These are phyloP conservation scores for Alternaria ventricosa DNA, from an alignment of 2,329 filamentous ascomycete genomes.

Conservation along the genomic window DNA sequence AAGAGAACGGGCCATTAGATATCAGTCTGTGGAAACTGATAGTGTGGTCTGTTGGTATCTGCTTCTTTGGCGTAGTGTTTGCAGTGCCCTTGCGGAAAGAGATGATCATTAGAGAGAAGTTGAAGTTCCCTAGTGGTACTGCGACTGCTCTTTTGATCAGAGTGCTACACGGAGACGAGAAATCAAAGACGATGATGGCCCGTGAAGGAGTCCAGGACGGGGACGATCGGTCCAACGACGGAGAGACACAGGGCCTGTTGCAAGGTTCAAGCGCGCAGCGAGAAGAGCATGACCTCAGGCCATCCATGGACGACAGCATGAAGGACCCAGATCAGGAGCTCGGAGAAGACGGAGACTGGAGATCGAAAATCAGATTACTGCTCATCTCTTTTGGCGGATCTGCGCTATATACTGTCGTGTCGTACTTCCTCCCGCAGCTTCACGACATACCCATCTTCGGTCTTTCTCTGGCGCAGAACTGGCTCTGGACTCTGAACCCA, in stretches of 20 bases:
- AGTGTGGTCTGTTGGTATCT: slow-evolving; percentile 89
- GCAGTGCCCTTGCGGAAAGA: slow-evolving; percentile 89
- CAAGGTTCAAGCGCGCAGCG: slow-evolving; percentile 24
- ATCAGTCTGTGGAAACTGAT: slow-evolving; percentile 79
- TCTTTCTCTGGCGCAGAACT: slow-evolving; percentile 71
- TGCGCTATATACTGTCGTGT: slow-evolving; percentile 72
- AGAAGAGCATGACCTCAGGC: slow-evolving; percentile 28
- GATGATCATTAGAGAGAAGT: slow-evolving; percentile 88
- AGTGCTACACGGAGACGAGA: slow-evolving; percentile 74
- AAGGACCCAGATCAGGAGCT: slow-evolving; percentile 34
- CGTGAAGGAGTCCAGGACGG: slow-evolving; percentile 3
- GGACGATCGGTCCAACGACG: slow-evolving; percentile 8
- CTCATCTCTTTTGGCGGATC: slow-evolving; percentile 66
- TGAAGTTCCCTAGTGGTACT: slow-evolving; percentile 94
- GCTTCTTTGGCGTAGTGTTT: slow-evolving; percentile 96
- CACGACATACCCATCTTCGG: slow-evolving; percentile 90
- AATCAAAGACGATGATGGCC: slow-evolving; percentile 20
- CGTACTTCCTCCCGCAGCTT: slow-evolving; percentile 87
- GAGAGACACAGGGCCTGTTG: slow-evolving; percentile 47
- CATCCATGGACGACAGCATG: slow-evolving; percentile 20
- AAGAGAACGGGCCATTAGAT: slow-evolving; percentile 79
- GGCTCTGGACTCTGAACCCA: slow-evolving; percentile 96
- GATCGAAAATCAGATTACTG: slow-evolving; percentile 65
- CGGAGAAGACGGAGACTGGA: slow-evolving; percentile 60
- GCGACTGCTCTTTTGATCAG: slow-evolving; percentile 93